Conservation (phyloP, 805 yeast species). For the Kazachstania kunashirensis region DNA sequence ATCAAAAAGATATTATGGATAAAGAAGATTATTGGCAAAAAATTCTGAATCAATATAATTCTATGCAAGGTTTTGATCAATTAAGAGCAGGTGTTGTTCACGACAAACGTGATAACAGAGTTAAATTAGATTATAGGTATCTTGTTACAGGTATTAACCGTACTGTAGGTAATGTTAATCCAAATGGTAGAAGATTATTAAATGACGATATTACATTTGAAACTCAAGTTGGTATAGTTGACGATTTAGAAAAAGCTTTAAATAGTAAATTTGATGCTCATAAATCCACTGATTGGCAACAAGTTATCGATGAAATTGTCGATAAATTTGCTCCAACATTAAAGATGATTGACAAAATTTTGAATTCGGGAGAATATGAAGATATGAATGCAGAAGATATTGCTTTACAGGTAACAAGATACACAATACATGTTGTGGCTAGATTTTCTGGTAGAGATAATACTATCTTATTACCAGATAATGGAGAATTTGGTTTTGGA, state of each 20-base stretch:
- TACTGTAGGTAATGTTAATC: constrained; percentile 40
- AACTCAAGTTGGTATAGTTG: constrained; percentile 30
- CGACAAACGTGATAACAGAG: constrained; percentile 40
- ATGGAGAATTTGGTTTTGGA: constrained; percentile 17
- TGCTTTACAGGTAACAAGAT: constrained; percentile 31
- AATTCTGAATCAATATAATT: constrained; percentile 14
- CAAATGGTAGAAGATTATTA: constrained; percentile 34
- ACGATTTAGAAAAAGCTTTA: constrained; percentile 26
- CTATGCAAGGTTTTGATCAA: constrained; percentile 37
- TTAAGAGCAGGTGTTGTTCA: constrained; percentile 37
- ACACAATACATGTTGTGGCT: constrained; percentile 37
- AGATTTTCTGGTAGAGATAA: constrained; percentile 30
- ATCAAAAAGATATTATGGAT: constrained; percentile 16
- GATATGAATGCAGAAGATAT: constrained; percentile 10
- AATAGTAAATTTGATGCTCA: constrained; percentile 31
- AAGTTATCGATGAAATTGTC: constrained; percentile 38
- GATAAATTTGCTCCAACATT: constrained; percentile 46
- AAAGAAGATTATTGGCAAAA: constrained; percentile 20
- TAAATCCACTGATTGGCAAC: constrained; percentile 46
- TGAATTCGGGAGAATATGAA: constrained; percentile 12
- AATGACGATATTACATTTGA: constrained; percentile 31
- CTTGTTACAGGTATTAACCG: constrained; percentile 44
- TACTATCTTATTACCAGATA: neutral
- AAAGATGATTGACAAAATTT: constrained; percentile 33
- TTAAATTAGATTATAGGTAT: constrained; percentile 43